These are phyloP conservation scores for Aspergillus novofumigatus DNA, from an alignment of 2,329 filamentous ascomycete species.

Conservation along the genomic window DNA sequence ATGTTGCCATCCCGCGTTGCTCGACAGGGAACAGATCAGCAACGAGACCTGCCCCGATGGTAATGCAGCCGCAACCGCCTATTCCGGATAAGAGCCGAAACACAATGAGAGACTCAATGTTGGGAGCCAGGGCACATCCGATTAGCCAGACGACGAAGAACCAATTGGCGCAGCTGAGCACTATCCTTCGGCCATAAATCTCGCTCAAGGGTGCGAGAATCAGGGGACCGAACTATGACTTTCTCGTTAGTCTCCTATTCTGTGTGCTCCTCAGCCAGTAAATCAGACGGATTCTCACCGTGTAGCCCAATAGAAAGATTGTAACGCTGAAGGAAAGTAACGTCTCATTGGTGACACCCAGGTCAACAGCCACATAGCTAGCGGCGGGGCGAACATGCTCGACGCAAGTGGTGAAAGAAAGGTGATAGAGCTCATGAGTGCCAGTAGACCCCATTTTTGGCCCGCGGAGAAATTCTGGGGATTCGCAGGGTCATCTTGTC, in stretches of 20 bases:
- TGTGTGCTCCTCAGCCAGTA: background rate
- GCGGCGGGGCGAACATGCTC: constrained; percentile 30
- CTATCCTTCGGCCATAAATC: constrained; percentile 57
- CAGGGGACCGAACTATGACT: constrained; percentile 50
- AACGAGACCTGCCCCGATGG: constrained; percentile 44
- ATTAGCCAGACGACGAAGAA: constrained; percentile 59
- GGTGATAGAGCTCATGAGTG: constrained; percentile 26
- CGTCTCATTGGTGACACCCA: constrained; percentile 19
- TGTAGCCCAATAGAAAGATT: constrained; percentile 29
- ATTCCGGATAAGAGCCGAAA: constrained; percentile 60
- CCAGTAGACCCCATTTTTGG: constrained; percentile 25
- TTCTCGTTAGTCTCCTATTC: background rate
- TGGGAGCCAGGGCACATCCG: constrained; percentile 54
- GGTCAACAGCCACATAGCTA: constrained; percentile 18
- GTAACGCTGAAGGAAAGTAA: constrained; percentile 28
- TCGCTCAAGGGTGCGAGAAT: constrained; percentile 64
- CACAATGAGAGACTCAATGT: constrained; percentile 56
- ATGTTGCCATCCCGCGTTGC: constrained; percentile 41
- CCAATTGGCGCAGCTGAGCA: constrained; percentile 58
- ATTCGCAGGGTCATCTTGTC: constrained; percentile 54
- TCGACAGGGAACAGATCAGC: constrained; percentile 43
- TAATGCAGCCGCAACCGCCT: constrained; percentile 32
- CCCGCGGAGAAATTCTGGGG: constrained; percentile 50
- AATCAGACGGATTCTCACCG: constrained; percentile 9
- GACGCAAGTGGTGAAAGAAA: constrained; percentile 31